These are phyloP conservation scores for Pleurotus djamor DNA, from an alignment of 768 basidiomycete genomes.

Conservation along the genomic window DNA sequence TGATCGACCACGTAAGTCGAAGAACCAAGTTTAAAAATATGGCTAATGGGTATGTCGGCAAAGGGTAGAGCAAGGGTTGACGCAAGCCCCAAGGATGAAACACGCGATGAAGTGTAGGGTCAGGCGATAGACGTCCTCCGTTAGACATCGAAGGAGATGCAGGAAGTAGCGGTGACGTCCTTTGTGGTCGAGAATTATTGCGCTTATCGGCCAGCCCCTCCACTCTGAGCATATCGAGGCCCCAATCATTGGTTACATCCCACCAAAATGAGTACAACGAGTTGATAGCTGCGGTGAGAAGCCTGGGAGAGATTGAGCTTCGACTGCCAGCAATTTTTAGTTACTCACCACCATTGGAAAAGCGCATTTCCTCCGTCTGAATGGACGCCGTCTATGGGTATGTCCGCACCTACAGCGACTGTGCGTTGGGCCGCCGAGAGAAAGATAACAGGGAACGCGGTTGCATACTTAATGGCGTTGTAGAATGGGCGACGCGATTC, in stretches of 20 bases:
- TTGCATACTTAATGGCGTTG: constrained; percentile 96
- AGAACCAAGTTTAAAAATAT: constrained; percentile 84
- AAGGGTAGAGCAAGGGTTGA: constrained; percentile 70
- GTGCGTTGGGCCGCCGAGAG: constrained; percentile 88
- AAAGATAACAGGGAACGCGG: constrained; percentile 94
- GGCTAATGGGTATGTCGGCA: constrained; percentile 80
- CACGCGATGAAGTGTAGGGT: constrained; percentile 12
- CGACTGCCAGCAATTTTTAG: not conserved
- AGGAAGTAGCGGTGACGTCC: constrained; percentile 40
- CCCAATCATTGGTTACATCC: constrained; percentile 99
- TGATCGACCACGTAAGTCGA: constrained; percentile 92
- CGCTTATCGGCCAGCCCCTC: constrained; percentile 22
- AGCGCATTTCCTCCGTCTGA: constrained; percentile 80
- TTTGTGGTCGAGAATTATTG: constrained; percentile 29
- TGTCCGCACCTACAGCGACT: constrained; percentile 57
- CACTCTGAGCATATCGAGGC: constrained; percentile 68
- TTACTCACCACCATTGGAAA: constrained; percentile 79
- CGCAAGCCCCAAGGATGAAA: constrained; percentile 74
- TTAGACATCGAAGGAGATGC: constrained; percentile 13
- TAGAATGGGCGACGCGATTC: constrained; percentile 71
- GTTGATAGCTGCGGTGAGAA: constrained; percentile 82
- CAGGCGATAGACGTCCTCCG: constrained; percentile 6
- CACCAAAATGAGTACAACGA: constrained; percentile 98
- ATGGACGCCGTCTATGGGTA: constrained; percentile 43
- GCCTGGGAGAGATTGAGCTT: constrained; percentile 42